Conservation (phyloP, 768 basidiomycete genomes). For the Sistotremastrum niveocremeum region DNA sequence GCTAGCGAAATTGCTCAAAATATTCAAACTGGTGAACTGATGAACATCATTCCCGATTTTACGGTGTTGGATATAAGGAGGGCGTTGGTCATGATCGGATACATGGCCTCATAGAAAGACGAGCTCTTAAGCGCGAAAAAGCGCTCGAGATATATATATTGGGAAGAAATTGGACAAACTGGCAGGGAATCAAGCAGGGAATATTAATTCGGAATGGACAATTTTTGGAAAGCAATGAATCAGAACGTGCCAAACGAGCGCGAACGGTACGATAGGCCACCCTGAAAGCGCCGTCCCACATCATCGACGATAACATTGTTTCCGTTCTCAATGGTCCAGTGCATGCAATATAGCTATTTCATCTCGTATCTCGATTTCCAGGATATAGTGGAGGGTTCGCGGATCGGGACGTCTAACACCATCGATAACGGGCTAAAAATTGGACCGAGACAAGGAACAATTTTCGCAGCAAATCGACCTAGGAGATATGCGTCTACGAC, state of each 20-base stretch:
- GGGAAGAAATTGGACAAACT: constrained; percentile 96
- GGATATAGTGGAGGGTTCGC: no score
- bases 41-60: constrained; percentile 41
- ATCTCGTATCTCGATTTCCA: constrained; percentile 65
- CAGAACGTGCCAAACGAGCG: constrained; percentile 36
- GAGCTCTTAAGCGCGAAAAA: constrained; percentile 77
- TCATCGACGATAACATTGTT: background rate
- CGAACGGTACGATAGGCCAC: constrained; percentile 12
- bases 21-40: no score
- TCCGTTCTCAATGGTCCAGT: constrained; percentile 38
- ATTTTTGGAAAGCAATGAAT: constrained; percentile 48
- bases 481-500: no score
- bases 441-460: no score
- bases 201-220: constrained; percentile 82
- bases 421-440: no score
- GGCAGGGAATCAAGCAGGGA: no score
- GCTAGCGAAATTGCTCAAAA: no score
- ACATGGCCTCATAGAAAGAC: constrained; percentile 84
- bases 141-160: constrained; percentile 92
- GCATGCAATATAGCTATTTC: constrained; percentile 58
- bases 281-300: background rate
- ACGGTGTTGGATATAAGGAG: constrained; percentile 58
- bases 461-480: no score
- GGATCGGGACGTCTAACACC: no score
- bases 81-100: constrained; percentile 78